Conservation (phyloP, 78 protist genomes). For the Emiliania huxleyi region DNA sequence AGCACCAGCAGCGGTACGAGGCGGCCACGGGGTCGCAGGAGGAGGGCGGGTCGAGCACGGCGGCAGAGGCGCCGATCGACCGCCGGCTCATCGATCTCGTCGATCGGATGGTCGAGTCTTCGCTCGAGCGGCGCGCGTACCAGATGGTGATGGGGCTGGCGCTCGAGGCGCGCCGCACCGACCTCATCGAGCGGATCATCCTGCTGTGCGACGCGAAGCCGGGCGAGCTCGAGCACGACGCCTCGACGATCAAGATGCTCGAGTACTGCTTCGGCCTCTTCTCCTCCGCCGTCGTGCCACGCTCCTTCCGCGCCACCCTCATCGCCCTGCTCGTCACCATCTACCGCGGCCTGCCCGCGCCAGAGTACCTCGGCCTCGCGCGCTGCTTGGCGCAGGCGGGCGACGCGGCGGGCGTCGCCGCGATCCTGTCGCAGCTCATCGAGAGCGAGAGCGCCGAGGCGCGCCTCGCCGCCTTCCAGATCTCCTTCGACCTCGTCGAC, state of each 20-base stretch:
- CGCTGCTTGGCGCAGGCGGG: constrained; percentile 47
- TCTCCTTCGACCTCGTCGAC: too few relatives aligned
- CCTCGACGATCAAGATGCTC: constrained; percentile 38
- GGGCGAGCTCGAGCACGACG: not conserved
- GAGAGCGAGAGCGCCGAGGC: too few relatives aligned
- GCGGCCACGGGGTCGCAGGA: not conserved
- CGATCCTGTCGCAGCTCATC: too few relatives aligned
- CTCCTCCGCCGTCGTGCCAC: constrained; percentile 1
- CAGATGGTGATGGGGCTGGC: constrained; percentile 90
- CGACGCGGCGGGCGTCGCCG: too few relatives aligned
- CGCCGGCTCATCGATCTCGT: constrained; percentile 71
- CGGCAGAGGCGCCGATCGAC: constrained; percentile 44
- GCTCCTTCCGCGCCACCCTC: constrained; percentile 55
- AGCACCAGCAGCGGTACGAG: not conserved
- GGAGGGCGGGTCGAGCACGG: not conserved
- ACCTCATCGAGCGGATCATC: constrained; percentile 78
- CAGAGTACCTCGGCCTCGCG: constrained; percentile 50
- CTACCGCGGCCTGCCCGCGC: constrained; percentile 43
- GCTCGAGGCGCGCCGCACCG: constrained; percentile 88
- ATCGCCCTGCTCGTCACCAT: constrained; percentile 45
- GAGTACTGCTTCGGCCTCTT: constrained; percentile 54
- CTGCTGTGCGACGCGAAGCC: not conserved
- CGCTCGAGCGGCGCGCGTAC: constrained; percentile 55
- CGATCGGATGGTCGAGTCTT: constrained; percentile 70
- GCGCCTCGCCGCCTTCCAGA: too few relatives aligned